Percentiles rank a stretch among this genome's conserved stretches.
Conservation (phyloP, 441 rosid species). For the Erysimum cheiri region DNA sequence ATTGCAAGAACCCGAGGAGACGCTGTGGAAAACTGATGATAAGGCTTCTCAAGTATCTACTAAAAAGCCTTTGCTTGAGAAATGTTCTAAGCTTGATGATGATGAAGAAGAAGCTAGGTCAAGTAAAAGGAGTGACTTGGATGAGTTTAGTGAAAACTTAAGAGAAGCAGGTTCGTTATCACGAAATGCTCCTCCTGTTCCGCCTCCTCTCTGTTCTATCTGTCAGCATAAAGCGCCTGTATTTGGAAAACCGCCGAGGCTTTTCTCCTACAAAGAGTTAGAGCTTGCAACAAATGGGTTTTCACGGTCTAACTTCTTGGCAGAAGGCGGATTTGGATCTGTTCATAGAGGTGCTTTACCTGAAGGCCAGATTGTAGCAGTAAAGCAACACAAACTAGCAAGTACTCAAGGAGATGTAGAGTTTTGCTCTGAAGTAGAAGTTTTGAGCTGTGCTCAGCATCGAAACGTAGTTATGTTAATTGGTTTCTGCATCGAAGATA, state of each 20-base stretch:
- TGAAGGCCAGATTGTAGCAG: conserved; percentile 95
- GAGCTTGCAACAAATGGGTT: conserved; percentile 96
- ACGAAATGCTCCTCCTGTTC: conserved; percentile 76
- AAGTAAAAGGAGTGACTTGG: conserved; percentile 54
- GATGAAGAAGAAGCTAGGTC: conserved; percentile 40
- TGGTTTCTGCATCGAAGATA: conserved; percentile 94
- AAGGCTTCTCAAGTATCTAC: conserved; percentile 52
- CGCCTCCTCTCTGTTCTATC: conserved; percentile 95
- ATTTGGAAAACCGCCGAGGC: conserved; percentile 96
- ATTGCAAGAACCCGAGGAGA: conserved; percentile 55
- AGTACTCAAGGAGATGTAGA: conserved; percentile 97
- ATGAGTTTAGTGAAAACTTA: conserved; percentile 70
- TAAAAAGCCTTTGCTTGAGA: conserved; percentile 67
- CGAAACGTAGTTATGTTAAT: conserved; percentile 94
- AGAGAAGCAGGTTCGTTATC: conserved; percentile 84
- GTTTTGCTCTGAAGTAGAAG: conserved; percentile 99
- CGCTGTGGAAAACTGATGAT: conserved; percentile 53
- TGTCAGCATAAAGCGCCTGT: conserved; percentile 96
- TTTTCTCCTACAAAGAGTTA: conserved; percentile 87
- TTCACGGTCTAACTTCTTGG: conserved; percentile 91
- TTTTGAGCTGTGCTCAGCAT: conserved; percentile 98
- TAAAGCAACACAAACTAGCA: conserved; percentile 96
- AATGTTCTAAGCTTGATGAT: conserved; percentile 63
- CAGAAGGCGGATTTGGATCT: conserved; percentile 99
- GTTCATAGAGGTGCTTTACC: conserved; percentile 91